Conservation (phyloP, 1,284 basidiomycete species). For the Microbotryum saponariae region DNA sequence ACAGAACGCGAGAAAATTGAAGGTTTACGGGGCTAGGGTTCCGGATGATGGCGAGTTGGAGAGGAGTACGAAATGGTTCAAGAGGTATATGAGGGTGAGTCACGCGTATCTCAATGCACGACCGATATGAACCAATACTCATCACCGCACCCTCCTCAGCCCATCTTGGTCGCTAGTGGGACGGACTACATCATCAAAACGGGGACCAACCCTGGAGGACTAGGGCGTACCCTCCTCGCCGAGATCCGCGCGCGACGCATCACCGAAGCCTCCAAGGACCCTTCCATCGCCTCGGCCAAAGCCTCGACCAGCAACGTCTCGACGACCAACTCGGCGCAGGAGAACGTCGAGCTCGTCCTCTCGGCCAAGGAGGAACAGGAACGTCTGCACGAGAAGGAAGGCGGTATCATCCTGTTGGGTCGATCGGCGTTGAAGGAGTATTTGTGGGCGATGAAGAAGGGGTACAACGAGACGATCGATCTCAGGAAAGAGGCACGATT, state of each 20-base stretch:
- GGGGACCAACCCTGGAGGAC: constrained; percentile 76
- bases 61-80: constrained; percentile 75
- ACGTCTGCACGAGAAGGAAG: constrained; percentile 55
- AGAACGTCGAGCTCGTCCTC: constrained; percentile 56
- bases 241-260: constrained; percentile 59
- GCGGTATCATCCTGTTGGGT: constrained; percentile 80
- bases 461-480: constrained; percentile 71
- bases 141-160: constrained; percentile 48
- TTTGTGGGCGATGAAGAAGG: constrained; percentile 71
- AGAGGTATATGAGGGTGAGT: constrained; percentile 88
- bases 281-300: constrained; percentile 1
- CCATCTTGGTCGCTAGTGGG: constrained; percentile 85
- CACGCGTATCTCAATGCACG: neutral
- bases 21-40: constrained; percentile 80
- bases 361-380: constrained; percentile 48
- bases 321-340: constrained; percentile 6
- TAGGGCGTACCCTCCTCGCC: constrained; percentile 66
- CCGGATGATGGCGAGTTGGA: constrained; percentile 91
- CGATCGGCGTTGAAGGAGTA: constrained; percentile 91
- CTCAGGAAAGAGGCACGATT: constrained; percentile 54
- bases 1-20: constrained; percentile 70
- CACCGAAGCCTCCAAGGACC: constrained; percentile 38
- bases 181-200: constrained; percentile 81
- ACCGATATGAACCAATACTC: no score
- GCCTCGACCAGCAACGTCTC: constrained; percentile 11